Evolutionary conservation across 768 basidiomycete genomes (phyloP), one percentile per base, ranked within the genome.

Genomic region (Boletus fagicola): DNA sequence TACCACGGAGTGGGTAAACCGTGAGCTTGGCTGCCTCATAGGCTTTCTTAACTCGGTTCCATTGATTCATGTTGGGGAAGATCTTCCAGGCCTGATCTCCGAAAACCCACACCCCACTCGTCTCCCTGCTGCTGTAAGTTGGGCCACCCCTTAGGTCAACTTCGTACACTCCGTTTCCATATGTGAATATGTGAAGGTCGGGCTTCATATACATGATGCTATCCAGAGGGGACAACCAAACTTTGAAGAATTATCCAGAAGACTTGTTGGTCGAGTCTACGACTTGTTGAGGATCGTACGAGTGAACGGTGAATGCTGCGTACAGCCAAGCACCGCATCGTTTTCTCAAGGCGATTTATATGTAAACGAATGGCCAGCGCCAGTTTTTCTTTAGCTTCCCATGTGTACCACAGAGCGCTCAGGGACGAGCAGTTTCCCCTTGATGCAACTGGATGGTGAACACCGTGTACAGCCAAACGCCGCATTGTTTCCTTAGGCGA

Each of bases 111-210:
- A 55, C 38, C 5, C 52, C 30, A 13, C 33, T 13, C 11, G 28
- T 1, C 36, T 30, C 18, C 5, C 18, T 31, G 24, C 38, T 55
- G 1, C 0, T 15, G 36, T 5, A 3, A 4, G 3, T 1, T 10
- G 5, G 20, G 18, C 20, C 1, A 5, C 3, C 2, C 13, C 8
- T 0, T 8, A 55, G 20, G 38, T 39, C 11, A 28, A 24, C 12
- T 24, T 0, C 0, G 26, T 8, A 1, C 15, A 6, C 0, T n/a
- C 0, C 20, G 11, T 2, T 1, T 10, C 3, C 15, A 11, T 20
- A 53, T 30, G 11, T 18, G 28, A 54, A 54, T 11, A 15, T 31
- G 16, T 0, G 0, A 12, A 30, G 51, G 0, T 12, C 4, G 11
- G 28, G 5, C 51, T 9, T 54, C 22, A 10, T 28, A 6, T 28